Percentiles rank a stretch among this genome's conserved stretches.
These are phyloP conservation scores for Verticillium longisporum DNA, from an alignment of 2,329 filamentous ascomycete genomes.

Conservation along the genomic window DNA sequence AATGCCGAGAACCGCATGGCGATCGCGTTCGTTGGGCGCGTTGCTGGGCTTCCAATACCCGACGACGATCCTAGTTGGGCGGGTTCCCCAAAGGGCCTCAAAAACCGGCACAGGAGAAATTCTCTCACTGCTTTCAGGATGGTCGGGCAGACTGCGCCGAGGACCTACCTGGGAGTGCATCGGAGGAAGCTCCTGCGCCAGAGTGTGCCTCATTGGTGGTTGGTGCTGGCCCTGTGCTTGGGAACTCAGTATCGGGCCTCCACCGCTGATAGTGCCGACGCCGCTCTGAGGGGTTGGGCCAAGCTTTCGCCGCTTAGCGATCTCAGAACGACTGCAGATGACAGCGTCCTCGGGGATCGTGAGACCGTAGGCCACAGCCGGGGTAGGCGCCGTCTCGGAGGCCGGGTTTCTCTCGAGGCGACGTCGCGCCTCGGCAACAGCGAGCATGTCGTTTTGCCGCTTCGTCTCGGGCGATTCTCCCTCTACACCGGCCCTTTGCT, in stretches of 20 bases:
- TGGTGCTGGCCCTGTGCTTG: slow-evolving; percentile 3
- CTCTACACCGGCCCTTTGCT: slow-evolving; percentile 35
- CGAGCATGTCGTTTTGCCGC: slow-evolving; percentile 29
- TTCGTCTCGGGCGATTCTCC: slow-evolving; percentile 31
- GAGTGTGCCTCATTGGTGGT: neutral
- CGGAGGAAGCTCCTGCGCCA: slow-evolving; percentile 2
- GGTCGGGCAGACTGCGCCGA: neutral
- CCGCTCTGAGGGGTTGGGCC: slow-evolving; percentile 32
- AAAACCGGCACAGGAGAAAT: slow-evolving; percentile 10
- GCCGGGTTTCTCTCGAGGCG: slow-evolving; percentile 35
- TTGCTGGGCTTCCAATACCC: slow-evolving; percentile 54
- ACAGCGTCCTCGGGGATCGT: slow-evolving; percentile 37
- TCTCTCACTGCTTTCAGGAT: neutral
- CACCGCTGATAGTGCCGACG: slow-evolving; percentile 24
- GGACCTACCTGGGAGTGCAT: neutral
- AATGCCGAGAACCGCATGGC: slow-evolving; percentile 58
- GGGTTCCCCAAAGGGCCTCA: slow-evolving; percentile 42
- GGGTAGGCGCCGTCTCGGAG: slow-evolving; percentile 32
- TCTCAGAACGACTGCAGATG: slow-evolving; percentile 3
- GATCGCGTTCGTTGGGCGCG: slow-evolving; percentile 37
- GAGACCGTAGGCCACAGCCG: slow-evolving; percentile 43
- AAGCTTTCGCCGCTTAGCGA: slow-evolving; percentile 45
- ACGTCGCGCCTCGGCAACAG: slow-evolving; percentile 39
- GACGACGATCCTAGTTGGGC: slow-evolving; percentile 50
- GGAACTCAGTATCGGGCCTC: slow-evolving; percentile 9